A percentile compares a stretch with the other conserved stretches of the same genome.
Conservation (phyloP, 192 early-diverging fungal genomes). For the Backusella psychrophila region DNA sequence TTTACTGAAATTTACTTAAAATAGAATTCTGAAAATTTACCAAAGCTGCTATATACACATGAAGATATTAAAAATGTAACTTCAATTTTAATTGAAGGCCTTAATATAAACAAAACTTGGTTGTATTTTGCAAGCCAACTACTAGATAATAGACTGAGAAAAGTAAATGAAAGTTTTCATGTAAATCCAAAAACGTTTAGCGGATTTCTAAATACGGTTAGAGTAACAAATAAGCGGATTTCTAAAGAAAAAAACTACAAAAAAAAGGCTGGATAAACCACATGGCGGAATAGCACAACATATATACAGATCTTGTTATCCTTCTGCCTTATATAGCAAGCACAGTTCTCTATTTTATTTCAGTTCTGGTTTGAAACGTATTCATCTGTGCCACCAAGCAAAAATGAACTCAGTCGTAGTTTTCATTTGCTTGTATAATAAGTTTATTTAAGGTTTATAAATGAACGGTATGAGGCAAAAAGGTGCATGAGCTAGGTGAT, state of each 20-base stretch:
- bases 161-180: not conserved
- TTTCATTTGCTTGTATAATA: not conserved
- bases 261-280: not conserved
- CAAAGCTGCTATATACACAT: not conserved
- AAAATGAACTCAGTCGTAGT: not conserved
- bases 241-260: not conserved
- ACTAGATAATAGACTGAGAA: not conserved
- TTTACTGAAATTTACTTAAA: not conserved
- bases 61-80: not conserved
- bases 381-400: not conserved
- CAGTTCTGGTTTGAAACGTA: not conserved
- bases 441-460: not conserved
- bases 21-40: not conserved
- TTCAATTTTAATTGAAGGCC: not conserved
- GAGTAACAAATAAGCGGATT: not conserved
- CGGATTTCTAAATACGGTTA: not conserved
- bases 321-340: not conserved
- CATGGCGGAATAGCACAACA: constrained; percentile 1
- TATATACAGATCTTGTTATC: not conserved
- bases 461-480: not conserved
- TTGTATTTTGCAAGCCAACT: not conserved
- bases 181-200: not conserved
- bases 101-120: not conserved
- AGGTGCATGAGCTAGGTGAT: not conserved
- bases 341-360: not conserved